Base-by-base conservation (phyloP, 2,329 filamentous ascomycete species). In the Cercospora zeina region DNA sequence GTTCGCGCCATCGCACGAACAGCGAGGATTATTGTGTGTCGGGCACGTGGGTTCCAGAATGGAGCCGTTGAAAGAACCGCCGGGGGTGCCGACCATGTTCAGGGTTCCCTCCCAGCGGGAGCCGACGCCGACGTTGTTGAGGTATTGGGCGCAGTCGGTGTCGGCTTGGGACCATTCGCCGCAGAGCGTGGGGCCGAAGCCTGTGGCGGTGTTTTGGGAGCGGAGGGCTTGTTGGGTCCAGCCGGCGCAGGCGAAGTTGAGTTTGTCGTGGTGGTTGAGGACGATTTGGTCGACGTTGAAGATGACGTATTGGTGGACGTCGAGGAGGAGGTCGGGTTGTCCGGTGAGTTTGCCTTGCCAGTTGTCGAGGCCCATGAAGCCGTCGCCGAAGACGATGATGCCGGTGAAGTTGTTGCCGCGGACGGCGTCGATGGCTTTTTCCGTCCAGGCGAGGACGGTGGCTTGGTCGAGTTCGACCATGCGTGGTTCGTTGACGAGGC, bases 81-180 rank as follows among this genome's bases (percentile, higher is more conserved):
- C 73, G 11, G 71, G 72, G 16, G 70, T 72, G 36, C 67, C 67
- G 7, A 66, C 68, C 53, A 87, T 87, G 70, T 89, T 81, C 71
- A 91, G 87, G 0, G 91, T 96, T 59, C 95, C 95, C 73, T 91
- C 89, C 95, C 95, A 99, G 58, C 95, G 88, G 54, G 88, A 93
- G 50, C 95, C 95, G 72, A 87, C 86, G 70, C 88, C 88, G 37
- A 97, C 91, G 76, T 96, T 93, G 77, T 96, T 97, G 70, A 99
- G 85, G 77, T 90, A 87, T 62, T 83, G 77, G 0, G 92, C 88
- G 79, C 95, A 99, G 79, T 99, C 95, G 1, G 95, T 97, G 77
- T 99, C 95, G 39, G 95, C 93, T 79, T 97, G 93, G 0, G 89
- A 93, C 92, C 93, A 99, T 81, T 99, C 95, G 68, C 93, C 95